Percentiles rank a stretch among this genome's conserved stretches.
Evolutionary conservation across 371 early-diverging fungal genomes (phyloP).

Genomic region (Rhizopus sp.): DNA sequence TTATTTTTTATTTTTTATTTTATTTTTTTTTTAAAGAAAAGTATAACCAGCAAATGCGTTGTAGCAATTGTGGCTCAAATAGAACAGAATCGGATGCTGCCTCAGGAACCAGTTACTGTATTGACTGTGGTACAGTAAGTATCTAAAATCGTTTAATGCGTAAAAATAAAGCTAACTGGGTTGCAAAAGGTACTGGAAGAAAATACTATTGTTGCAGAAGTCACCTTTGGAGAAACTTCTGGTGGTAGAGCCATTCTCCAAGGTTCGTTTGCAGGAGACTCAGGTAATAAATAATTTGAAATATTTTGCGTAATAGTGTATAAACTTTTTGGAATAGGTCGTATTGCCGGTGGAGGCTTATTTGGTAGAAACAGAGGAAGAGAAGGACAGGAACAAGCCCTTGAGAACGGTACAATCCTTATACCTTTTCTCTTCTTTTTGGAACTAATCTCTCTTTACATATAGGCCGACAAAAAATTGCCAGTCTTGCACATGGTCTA

Average conservation of each 20-base stretch:
- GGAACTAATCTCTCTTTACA: neutral
- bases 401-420: constrained; percentile 56
- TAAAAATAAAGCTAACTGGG: neutral
- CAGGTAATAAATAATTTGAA: constrained; percentile 25
- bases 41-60: constrained; percentile 28
- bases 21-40: neutral
- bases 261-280: constrained; percentile 71
- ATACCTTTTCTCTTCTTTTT: constrained; percentile 13
- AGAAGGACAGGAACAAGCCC: constrained; percentile 71
- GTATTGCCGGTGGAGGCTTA: constrained; percentile 57
- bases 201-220: constrained; percentile 92
- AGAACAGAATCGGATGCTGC: constrained; percentile 45
- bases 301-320: neutral
- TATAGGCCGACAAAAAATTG: constrained; percentile 62
- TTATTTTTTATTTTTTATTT: neutral
- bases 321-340: constrained; percentile 33
- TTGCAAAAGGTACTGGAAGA: constrained; percentile 89
- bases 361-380: constrained; percentile 57
- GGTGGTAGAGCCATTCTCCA: constrained; percentile 86
- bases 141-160: neutral
- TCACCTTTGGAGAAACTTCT: constrained; percentile 89
- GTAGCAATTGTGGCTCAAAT: constrained; percentile 45
- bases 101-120: constrained; percentile 66
- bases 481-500: constrained; percentile 68
- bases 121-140: constrained; percentile 66